Conservation (phyloP, 768 basidiomycete species). For the Flagelloscypha sp. region DNA sequence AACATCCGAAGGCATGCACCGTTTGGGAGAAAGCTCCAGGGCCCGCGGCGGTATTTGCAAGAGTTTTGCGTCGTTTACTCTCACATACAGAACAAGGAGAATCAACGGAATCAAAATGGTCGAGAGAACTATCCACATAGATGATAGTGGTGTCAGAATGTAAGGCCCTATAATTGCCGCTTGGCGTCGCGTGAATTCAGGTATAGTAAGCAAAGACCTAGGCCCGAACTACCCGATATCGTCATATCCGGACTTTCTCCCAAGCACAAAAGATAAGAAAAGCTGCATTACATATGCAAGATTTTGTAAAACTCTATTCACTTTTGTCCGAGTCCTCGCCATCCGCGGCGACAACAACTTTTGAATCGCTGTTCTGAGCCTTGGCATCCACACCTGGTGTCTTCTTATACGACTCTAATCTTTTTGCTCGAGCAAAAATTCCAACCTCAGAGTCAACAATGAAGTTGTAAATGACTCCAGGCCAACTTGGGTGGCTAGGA, state of each 20-base stretch:
- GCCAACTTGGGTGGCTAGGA: conserved; percentile 87
- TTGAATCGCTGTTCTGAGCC: conserved; percentile 6
- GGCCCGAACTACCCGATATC: too few relatives aligned
- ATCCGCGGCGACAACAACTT: conserved; percentile 10
- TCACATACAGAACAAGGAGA: conserved; percentile 32
- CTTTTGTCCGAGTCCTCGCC: conserved; percentile 16
- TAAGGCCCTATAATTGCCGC: too few relatives aligned
- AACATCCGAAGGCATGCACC: conserved; percentile 38
- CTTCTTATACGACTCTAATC: conserved; percentile 36
- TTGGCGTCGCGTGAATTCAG: too few relatives aligned
- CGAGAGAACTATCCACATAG: conserved; percentile 6
- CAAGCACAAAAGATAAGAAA: too few relatives aligned
- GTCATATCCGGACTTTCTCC: too few relatives aligned
- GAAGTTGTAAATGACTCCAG: conserved; percentile 90
- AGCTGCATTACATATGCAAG: too few relatives aligned
- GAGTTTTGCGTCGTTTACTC: conserved; percentile 48
- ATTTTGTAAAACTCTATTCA: conserved; percentile 15
- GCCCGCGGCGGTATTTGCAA: conserved; percentile 40
- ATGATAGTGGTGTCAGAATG: too few relatives aligned
- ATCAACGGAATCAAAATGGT: conserved; percentile 10
- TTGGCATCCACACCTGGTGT: conserved; percentile 7
- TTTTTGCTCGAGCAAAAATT: conserved; percentile 81
- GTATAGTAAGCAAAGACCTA: too few relatives aligned
- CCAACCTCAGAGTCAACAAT: conserved; percentile 86
- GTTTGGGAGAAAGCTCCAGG: conserved; percentile 40